phyloP scores from a whole-genome alignment of 2,329 filamentous ascomycete species.

The Chalaropsis thielavioides region DNA sequence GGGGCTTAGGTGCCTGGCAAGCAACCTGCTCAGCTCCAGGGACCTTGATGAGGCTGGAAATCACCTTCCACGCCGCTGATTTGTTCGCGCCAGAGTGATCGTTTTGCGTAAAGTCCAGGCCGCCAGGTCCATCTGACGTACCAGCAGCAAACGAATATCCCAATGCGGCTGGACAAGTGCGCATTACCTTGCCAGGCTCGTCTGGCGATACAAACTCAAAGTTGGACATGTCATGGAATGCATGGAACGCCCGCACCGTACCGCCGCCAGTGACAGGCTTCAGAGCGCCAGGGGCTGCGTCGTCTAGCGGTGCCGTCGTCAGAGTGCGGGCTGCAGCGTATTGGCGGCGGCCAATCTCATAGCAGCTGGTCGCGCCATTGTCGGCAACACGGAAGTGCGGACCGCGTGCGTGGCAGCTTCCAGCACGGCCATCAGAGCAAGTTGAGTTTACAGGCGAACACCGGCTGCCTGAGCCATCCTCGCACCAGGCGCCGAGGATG shows the following conservation, averaged over 20 bases:
- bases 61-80: conserved; percentile 62
- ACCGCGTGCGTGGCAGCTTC: conserved; percentile 60
- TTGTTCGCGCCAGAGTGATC: conserved; percentile 53
- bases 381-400: conserved; percentile 54
- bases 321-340: conserved; percentile 40
- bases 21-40: conserved; percentile 54
- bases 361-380: conserved; percentile 58
- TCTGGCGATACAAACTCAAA: conserved; percentile 54
- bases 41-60: conserved; percentile 55
- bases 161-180: conserved; percentile 72
- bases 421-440: conserved; percentile 54
- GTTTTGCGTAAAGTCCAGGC: conserved; percentile 88
- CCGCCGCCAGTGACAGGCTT: conserved; percentile 42
- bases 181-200: conserved; percentile 50
- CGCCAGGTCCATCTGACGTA: conserved; percentile 79
- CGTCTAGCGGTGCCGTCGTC: not conserved
- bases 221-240: conserved; percentile 66
- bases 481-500: conserved; percentile 73
- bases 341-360: conserved; percentile 62
- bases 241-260: conserved; percentile 68
- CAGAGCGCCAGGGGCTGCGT: not conserved
- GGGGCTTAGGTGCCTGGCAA: conserved; percentile 71
- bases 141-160: conserved; percentile 90
- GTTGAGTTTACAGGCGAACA: conserved; percentile 74
- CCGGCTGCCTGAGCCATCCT: conserved; percentile 59